Evolutionary conservation across 2,329 filamentous ascomycete species (phyloP).

Genomic region (Exophiala sp.): DNA sequence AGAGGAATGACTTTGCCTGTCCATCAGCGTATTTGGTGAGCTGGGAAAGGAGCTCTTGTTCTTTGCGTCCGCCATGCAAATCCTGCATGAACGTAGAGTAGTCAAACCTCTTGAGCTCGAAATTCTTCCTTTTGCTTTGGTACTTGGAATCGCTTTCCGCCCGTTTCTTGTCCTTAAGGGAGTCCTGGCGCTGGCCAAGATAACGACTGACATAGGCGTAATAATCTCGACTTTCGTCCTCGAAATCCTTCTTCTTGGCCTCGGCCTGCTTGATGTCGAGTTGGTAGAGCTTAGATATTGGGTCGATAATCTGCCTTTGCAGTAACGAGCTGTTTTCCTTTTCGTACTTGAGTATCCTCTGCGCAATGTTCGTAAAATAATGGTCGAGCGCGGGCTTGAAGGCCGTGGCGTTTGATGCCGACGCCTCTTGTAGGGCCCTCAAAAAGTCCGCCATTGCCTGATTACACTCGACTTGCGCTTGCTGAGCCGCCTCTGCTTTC

Average conservation of each 20-base stretch:
- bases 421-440: slow-evolving; percentile 80
- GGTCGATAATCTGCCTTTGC: slow-evolving; percentile 92
- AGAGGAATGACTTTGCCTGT: slow-evolving; percentile 78
- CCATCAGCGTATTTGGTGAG: slow-evolving; percentile 90
- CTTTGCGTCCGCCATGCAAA: slow-evolving; percentile 96
- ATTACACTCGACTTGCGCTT: slow-evolving; percentile 78
- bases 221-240: slow-evolving; percentile 98
- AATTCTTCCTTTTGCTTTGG: slow-evolving; percentile 86
- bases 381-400: slow-evolving; percentile 97
- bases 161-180: slow-evolving; percentile 94
- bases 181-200: slow-evolving; percentile 92
- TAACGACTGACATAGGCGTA: slow-evolving; percentile 94
- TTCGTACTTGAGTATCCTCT: slow-evolving; percentile 85
- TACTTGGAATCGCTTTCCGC: slow-evolving; percentile 95
- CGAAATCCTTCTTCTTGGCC: slow-evolving; percentile 93
- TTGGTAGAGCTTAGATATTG: slow-evolving; percentile 84
- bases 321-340: slow-evolving; percentile 77
- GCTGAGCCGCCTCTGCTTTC: slow-evolving; percentile 82
- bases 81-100: slow-evolving; percentile 99
- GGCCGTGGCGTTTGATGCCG: slow-evolving; percentile 86
- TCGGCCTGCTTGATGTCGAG: slow-evolving; percentile 98
- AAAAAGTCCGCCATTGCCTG: slow-evolving; percentile 79
- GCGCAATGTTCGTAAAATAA: slow-evolving; percentile 95
- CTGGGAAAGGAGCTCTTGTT: slow-evolving; percentile 92
- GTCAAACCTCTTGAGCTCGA: slow-evolving; percentile 96